Evolutionary conservation across 805 yeast genomes (phyloP).

Genomic region (Clavispora fructus): DNA sequence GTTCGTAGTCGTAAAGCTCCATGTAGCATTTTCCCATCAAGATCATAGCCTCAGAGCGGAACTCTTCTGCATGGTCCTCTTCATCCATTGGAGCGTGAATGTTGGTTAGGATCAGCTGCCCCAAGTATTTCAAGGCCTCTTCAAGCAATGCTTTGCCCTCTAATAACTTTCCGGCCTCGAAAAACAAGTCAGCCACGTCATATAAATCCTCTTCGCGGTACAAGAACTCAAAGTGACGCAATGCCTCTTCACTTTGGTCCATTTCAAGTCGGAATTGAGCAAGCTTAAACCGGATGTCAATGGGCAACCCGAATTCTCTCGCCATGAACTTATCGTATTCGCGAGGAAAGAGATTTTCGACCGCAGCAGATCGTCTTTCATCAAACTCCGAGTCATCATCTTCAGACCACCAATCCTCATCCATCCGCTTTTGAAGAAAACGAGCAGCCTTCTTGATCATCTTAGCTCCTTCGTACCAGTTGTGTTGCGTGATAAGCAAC

Average conservation of each 20-base stretch:
- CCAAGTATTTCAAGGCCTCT: constrained; percentile 70
- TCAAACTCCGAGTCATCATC: constrained; percentile 71
- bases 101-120: constrained; percentile 1
- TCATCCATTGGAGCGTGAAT: constrained; percentile 42
- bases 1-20: constrained; percentile 63
- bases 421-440: constrained; percentile 71
- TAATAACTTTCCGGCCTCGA: constrained; percentile 70
- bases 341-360: constrained; percentile 3
- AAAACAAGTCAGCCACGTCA: constrained; percentile 66
- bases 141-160: constrained; percentile 63
- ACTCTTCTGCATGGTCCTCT: constrained; percentile 24
- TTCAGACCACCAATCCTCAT: constrained; percentile 65
- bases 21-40: constrained; percentile 74
- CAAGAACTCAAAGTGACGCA: constrained; percentile 60
- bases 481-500: constrained; percentile 63
- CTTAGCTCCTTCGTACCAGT: constrained; percentile 59
- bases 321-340: constrained; percentile 11
- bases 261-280: constrained; percentile 68
- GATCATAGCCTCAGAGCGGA: constrained; percentile 44
- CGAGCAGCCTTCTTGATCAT: constrained; percentile 68
- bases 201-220: constrained; percentile 46
- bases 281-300: constrained; percentile 80
- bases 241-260: constrained; percentile 64
- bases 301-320: constrained; percentile 52
- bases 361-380: constrained; percentile 42